Conservation (phyloP, 176 grass and related monocot genomes). For the Neostapfia colusana region DNA sequence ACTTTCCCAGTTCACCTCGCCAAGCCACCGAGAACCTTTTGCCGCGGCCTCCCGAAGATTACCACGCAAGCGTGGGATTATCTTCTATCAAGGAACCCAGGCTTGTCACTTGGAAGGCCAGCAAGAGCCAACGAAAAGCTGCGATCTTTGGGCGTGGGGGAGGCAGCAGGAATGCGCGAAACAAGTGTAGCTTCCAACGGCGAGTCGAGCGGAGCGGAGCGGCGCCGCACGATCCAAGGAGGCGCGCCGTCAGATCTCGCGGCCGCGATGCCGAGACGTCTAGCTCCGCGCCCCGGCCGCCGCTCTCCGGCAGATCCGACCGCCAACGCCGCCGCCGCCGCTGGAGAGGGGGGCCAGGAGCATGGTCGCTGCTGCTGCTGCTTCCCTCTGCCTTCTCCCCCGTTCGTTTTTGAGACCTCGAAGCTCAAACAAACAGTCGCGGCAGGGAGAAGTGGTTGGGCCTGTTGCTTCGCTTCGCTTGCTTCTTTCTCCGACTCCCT, state of each 20-base stretch:
- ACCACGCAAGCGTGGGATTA: not conserved
- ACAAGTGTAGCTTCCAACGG: conserved; percentile 10
- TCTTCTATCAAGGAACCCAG: not conserved
- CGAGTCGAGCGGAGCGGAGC: not conserved
- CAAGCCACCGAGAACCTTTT: conserved; percentile 23
- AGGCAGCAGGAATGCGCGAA: conserved; percentile 27
- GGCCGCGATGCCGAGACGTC: not conserved
- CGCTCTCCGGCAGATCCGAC: conserved; percentile 45
- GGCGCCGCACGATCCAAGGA: conserved; percentile 17
- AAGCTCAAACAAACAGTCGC: not conserved
- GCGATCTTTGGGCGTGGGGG: conserved; percentile 23
- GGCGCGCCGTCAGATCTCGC: conserved; percentile 42
- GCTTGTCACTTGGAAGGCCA: not conserved
- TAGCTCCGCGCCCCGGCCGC: conserved; percentile 23
- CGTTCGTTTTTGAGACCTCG: not conserved
- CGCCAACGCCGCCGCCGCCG: conserved; percentile 16
- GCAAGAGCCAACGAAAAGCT: not conserved
- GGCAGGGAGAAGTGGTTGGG: not conserved
- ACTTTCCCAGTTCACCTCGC: conserved; percentile 42
- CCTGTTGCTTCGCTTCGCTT: not conserved
- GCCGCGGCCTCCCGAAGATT: conserved; percentile 16
- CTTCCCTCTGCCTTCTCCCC: not conserved
- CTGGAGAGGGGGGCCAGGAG: conserved; percentile 34
- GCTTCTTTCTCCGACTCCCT: conserved; percentile 1
- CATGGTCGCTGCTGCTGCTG: conserved; percentile 28